Evolutionary conservation across 805 yeast species (phyloP), one percentile per base, ranked within the genome.

Genomic region (Cyberlindnera petersonii): DNA sequence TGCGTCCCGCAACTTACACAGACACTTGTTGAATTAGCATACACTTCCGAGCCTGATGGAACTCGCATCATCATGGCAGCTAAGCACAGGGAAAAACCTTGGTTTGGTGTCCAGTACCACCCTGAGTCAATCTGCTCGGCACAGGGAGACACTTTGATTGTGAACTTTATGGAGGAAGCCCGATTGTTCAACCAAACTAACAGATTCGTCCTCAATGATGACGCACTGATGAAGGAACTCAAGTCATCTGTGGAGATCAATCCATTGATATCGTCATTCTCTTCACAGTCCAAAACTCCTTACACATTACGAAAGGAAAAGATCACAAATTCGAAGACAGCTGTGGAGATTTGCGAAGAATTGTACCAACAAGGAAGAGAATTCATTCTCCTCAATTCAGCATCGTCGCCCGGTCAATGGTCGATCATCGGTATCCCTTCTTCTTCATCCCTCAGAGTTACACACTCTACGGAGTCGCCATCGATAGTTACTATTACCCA

Each of bases 101-200:
- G 83, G 65, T 91, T 69, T 58, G 98, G 96, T 1, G 97, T 93
- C 3, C 99, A 93, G 55, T 94, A 89, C 55, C 99, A 93, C 55
- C 98, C 98, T 0, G 99, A 93, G 55, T 87, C 96, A 1, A 77
- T 91, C 27, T 86, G 96, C 51, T 87, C 97, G 0, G 65, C 69
- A 11, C 51, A 64, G 33, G 98, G 98, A 2, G 68, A 55, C 2
- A 52, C 58, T 9, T 58, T 93, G 36, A 59, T 89, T 4, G 46
- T 50, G 9, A 85, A 84, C 55, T 91, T 91, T 56, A 31, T 62
- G 24, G 11, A 35, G 2, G 9, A 57, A 5, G 61, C 69, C 1
- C 22, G 37, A 1, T 26, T 31, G 0, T 49, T 47, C 42, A 65
- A 49, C 57, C n/a, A 16, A 5, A 48, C 35, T 46, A 49, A 26